Base-by-base conservation (phyloP, 75 land plant genomes). In the Selaginella tamariscina region DNA sequence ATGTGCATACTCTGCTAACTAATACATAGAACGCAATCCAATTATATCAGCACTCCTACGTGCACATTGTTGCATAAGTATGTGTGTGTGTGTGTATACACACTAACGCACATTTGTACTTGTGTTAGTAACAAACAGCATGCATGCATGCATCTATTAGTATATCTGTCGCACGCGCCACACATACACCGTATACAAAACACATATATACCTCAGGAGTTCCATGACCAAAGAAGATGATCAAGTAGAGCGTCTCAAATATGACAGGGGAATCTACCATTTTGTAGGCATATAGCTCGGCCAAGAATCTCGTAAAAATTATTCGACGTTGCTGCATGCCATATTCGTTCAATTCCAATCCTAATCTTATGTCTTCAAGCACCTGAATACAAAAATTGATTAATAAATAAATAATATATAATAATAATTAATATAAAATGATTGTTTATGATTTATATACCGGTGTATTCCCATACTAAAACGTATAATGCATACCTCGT, bases 271-370 rank as follows among this genome's bases (percentile, higher is more conserved):
- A 87, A 74, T 94, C 98, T 69, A 90, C 77, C 56, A 78, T 88
- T 30, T 86, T 88, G 76, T 86, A 94, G 73, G 84, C 89, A 74
- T 94, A 94, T 24, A 94, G 80, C 79, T 94, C 98, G 60, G 96
- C 98, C 30, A 94, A 77, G 67, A 90, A 87, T 5, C 98, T 79
- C 96, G 87, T 90, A 44, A 86, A 82, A 31, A 88, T 91, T 74
- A 94, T 75, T 32, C 98, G 88, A 5, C 80, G 75, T 54, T 94
- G 98, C 76, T 94, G 98, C 88, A 84, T 90, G 13, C 87, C 88
- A 82, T 85, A 94, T 32, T 94, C 91, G 82, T 94, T 94, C 77
- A 83, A 54, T 72, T 94, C 98, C 32, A 94, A 70, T 0, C 98
- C 98, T 62, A 83, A 39, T 64, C 96, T 82, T 68, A 94, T 90